phyloP scores from a whole-genome alignment of 2,329 filamentous ascomycete genomes.

The Fusarium sambucinum region DNA sequence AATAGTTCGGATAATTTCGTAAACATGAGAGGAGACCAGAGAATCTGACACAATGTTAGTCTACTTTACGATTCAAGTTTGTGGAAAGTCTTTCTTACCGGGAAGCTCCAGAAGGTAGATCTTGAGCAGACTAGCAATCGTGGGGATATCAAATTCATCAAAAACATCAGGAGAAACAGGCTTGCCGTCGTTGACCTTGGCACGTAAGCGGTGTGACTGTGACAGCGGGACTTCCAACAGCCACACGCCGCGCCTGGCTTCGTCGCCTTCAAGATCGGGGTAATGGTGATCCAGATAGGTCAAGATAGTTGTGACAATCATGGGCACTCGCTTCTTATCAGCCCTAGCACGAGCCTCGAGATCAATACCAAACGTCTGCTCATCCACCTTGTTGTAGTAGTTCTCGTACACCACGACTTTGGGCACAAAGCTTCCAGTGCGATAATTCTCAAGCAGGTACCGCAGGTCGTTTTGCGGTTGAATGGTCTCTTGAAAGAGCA shows the following conservation, averaged over 20 bases:
- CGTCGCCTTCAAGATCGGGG: conserved; percentile 95
- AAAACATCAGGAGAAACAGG: conserved; percentile 80
- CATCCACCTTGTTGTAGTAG: conserved; percentile 98
- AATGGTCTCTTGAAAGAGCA: conserved; percentile 99
- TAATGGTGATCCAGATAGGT: conserved; percentile 98
- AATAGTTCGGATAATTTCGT: conserved; percentile 98
- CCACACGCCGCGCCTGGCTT: conserved; percentile 93
- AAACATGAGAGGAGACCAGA: conserved; percentile 97
- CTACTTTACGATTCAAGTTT: neutral
- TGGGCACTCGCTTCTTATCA: conserved; percentile 93
- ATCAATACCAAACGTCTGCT: conserved; percentile 97
- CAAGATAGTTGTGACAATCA: conserved; percentile 91
- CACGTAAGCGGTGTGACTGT: conserved; percentile 86
- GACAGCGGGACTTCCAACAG: conserved; percentile 88
- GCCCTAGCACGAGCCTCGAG: conserved; percentile 94
- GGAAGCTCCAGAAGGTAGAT: conserved; percentile 95
- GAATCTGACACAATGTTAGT: conserved; percentile 73
- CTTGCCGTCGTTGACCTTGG: conserved; percentile 88
- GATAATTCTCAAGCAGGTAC: conserved; percentile 96
- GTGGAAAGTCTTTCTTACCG: conserved; percentile 65
- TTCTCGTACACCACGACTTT: conserved; percentile 96
- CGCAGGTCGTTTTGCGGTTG: conserved; percentile 90
- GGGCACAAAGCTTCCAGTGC: conserved; percentile 91
- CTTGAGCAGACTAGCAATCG: conserved; percentile 92
- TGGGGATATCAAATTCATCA: conserved; percentile 91